Evolutionary conservation across 495 filamentous ascomycete genomes (phyloP).

Genomic region (Tuber calosporum): DNA sequence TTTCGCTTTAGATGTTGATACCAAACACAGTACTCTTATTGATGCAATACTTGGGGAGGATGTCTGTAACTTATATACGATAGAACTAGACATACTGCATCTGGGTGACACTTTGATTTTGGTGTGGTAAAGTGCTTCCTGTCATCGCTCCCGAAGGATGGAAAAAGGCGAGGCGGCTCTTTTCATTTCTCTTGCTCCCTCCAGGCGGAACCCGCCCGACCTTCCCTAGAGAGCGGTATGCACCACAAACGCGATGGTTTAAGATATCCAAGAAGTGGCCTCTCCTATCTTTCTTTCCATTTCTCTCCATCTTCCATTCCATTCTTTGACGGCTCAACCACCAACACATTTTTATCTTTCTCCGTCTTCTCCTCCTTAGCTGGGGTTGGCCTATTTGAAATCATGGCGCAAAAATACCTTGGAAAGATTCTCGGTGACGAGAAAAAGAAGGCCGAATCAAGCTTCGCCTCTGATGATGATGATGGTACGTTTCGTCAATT

Average conservation of each 20-base stretch:
- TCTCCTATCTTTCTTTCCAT: slow-evolving; percentile 7
- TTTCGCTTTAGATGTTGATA: neutral
- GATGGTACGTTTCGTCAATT: slow-evolving; percentile 23
- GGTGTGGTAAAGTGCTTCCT: neutral
- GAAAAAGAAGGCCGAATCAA: slow-evolving; percentile 25
- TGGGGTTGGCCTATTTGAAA: slow-evolving; percentile 15
- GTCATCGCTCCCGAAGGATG: neutral
- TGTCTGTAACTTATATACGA: neutral
- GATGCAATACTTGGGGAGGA: neutral
- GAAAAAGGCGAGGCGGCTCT: neutral
- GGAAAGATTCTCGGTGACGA: slow-evolving; percentile 31
- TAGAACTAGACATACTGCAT: neutral
- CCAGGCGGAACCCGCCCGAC: neutral
- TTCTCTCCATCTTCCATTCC: slow-evolving; percentile 4
- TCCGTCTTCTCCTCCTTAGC: slow-evolving; percentile 8
- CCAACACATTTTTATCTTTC: neutral
- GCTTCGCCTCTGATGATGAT: slow-evolving; percentile 28
- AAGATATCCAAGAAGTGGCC: neutral
- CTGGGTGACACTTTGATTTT: neutral
- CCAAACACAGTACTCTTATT: neutral
- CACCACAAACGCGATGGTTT: neutral
- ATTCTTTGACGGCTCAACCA: neutral
- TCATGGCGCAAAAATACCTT: slow-evolving; percentile 32
- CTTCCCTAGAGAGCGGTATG: neutral
- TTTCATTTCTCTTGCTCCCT: neutral